These are phyloP conservation scores for Monilinia laxa DNA, from an alignment of 2,329 filamentous ascomycete genomes.

Conservation along the genomic window DNA sequence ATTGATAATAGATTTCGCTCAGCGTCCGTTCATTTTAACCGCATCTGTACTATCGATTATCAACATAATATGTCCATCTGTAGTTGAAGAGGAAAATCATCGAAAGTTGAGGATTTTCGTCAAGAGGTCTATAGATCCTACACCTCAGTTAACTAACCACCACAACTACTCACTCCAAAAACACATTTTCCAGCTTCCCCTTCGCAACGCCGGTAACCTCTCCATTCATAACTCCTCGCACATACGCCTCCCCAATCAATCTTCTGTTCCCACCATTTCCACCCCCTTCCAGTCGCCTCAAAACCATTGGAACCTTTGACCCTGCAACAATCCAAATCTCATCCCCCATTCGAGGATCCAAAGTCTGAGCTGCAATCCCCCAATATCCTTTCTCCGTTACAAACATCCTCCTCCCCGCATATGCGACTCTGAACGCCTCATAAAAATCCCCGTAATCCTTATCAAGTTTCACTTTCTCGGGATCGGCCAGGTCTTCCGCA, in stretches of 20 bases:
- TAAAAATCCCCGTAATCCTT: conserved; percentile 19
- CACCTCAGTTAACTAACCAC: background rate
- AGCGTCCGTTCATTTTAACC: no score
- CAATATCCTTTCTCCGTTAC: conserved; percentile 8
- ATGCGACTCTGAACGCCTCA: conserved; percentile 22
- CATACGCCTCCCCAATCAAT: conserved; percentile 21
- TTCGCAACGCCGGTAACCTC: background rate
- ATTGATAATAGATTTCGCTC: no score
- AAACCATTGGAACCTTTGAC: conserved; percentile 14
- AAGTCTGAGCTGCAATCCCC: conserved; percentile 18
- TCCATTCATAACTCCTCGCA: conserved; percentile 18
- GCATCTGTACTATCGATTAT: no score
- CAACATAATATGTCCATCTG: no score
- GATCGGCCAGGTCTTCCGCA: background rate
- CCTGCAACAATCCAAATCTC: conserved; percentile 21
- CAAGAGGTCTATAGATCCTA: no score
- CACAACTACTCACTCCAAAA: background rate
- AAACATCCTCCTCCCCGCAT: conserved; percentile 25
- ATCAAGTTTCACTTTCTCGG: conserved; percentile 9
- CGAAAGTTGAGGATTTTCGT: no score
- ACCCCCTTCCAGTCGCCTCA: background rate
- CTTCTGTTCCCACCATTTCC: background rate
- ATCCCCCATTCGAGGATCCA: background rate
- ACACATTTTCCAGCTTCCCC: background rate
- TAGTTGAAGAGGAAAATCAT: no score